These are phyloP conservation scores for Biscogniauxia marginata DNA, from an alignment of 2,329 filamentous ascomycete species.

Conservation along the genomic window DNA sequence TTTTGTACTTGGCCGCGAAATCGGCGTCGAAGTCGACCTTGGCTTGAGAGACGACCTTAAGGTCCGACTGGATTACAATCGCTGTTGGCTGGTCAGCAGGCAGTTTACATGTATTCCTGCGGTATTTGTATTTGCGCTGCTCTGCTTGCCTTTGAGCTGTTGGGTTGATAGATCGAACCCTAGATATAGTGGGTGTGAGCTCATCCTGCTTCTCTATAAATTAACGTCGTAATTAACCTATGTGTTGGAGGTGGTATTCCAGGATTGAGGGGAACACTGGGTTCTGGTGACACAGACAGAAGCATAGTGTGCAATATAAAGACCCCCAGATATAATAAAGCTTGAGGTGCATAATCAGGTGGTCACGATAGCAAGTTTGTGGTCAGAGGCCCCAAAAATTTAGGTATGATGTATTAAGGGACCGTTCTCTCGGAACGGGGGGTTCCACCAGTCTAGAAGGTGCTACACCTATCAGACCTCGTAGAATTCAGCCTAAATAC, in stretches of 20 bases:
- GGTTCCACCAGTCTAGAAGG: not conserved
- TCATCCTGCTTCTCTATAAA: constrained; percentile 29
- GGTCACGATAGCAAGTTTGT: not conserved
- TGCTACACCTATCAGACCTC: not conserved
- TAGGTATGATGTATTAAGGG: constrained; percentile 14
- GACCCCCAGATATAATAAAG: no score
- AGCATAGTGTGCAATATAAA: constrained; percentile 1
- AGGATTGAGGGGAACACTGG: not conserved
- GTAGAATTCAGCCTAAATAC: constrained; percentile 21
- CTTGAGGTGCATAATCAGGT: constrained; percentile 1
- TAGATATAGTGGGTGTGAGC: constrained; percentile 67
- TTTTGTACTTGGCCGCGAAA: constrained; percentile 67
- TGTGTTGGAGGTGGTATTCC: not conserved
- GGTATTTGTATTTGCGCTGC: constrained; percentile 5
- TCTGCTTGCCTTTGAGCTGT: constrained; percentile 76
- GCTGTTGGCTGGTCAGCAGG: constrained; percentile 45
- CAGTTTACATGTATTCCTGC: not conserved
- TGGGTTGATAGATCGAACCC: constrained; percentile 97
- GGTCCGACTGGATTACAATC: constrained; percentile 78
- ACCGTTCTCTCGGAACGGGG: constrained; percentile 19
- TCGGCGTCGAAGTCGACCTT: constrained; percentile 96
- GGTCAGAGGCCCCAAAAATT: constrained; percentile 2
- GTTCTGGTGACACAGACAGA: not conserved
- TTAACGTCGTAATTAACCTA: not conserved
- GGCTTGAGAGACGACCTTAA: constrained; percentile 78